Percentiles rank a stretch among this genome's conserved stretches.
Evolutionary conservation across 2,329 filamentous ascomycete genomes (phyloP).

Genomic region (Xylaria sp.): DNA sequence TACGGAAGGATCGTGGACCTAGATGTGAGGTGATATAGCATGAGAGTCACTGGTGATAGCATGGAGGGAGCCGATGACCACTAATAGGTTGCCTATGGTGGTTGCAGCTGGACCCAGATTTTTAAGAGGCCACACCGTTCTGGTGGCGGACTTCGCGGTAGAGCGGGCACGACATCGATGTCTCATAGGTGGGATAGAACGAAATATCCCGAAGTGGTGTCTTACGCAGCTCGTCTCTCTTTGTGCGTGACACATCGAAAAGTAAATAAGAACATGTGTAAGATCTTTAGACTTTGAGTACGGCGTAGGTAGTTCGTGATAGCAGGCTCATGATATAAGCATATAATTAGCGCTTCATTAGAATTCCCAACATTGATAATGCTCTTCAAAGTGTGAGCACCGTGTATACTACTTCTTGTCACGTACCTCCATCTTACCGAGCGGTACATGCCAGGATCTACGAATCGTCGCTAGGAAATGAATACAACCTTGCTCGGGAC

Average conservation of each 20-base stretch:
- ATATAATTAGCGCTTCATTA: not conserved
- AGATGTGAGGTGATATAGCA: slow-evolving; percentile 11
- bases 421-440: slow-evolving; percentile 1
- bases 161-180: not conserved
- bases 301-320: not conserved
- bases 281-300: not conserved
- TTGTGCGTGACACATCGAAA: not conserved
- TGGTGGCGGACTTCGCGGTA: slow-evolving; percentile 10
- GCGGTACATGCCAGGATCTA: slow-evolving; percentile 15
- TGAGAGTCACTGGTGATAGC: slow-evolving; percentile 5
- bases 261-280: not conserved
- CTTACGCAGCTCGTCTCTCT: not conserved
- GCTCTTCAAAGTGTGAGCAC: not conserved
- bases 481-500: slow-evolving; percentile 4
- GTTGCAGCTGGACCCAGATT: not conserved
- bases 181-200: not conserved
- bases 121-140: slow-evolving; percentile 3
- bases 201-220: not conserved
- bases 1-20: slow-evolving; percentile 15
- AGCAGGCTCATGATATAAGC: not conserved
- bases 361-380: not conserved
- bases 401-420: not conserved
- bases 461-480: slow-evolving; percentile 1
- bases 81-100: not conserved
- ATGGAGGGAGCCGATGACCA: not conserved